These are phyloP conservation scores for Ogataea hybrid DNA, from an alignment of 1,139 yeast species.

Conservation along the genomic window DNA sequence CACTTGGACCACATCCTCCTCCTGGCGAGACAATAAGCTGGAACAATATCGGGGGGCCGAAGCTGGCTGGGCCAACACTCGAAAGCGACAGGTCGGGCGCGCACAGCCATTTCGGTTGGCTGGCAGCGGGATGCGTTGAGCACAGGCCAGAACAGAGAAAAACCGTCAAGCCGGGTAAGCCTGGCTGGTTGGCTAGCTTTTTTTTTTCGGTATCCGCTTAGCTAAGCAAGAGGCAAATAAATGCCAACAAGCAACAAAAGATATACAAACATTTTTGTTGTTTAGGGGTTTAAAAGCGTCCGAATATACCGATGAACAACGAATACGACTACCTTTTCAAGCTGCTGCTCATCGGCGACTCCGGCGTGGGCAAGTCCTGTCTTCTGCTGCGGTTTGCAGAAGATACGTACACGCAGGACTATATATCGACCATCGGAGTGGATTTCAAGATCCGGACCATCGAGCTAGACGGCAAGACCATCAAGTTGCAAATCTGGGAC, in stretches of 20 bases:
- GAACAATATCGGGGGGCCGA: conserved; percentile 1
- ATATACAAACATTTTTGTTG: conserved; percentile 7
- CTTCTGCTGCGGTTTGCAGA: conserved; percentile 93
- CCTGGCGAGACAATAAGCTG: not conserved
- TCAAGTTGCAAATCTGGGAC: conserved; percentile 98
- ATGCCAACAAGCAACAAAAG: conserved; percentile 13
- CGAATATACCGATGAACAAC: conserved; percentile 53
- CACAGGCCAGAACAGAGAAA: not conserved
- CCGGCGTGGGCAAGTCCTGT: conserved; percentile 98
- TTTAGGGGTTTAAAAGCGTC: conserved; percentile 1
- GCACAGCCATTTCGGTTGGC: too few species aligned
- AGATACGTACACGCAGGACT: conserved; percentile 95
- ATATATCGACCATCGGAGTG: conserved; percentile 96
- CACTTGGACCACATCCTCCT: conserved; percentile 2
- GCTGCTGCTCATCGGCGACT: conserved; percentile 91
- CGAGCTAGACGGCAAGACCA: conserved; percentile 94
- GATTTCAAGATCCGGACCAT: conserved; percentile 98
- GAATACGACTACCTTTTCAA: conserved; percentile 97
- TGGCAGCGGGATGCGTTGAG: not conserved
- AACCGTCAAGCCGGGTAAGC: conserved; percentile 3
- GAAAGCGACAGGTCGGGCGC: not conserved
- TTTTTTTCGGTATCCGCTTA: not conserved
- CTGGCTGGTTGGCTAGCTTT: not conserved
- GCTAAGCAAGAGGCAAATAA: conserved; percentile 12
- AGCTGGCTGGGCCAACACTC: not conserved